A percentile compares a stretch with the other conserved stretches of the same genome.
Conservation (phyloP, 1,284 basidiomycete genomes). For the Heterobasidion occidentale region DNA sequence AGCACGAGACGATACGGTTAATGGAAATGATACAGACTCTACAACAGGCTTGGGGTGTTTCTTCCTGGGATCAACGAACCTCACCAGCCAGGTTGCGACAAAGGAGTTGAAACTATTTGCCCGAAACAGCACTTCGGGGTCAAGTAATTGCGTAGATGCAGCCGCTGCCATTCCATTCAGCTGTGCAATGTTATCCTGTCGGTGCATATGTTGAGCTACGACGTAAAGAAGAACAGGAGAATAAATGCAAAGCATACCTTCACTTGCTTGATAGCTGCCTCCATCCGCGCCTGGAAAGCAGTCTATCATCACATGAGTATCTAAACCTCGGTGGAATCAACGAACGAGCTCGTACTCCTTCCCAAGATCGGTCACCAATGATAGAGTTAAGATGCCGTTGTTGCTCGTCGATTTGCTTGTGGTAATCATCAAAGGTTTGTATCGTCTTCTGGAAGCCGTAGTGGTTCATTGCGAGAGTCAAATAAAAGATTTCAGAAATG, state of each 20-base stretch:
- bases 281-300: conserved; percentile 60
- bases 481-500: conserved; percentile 93
- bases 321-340: not conserved
- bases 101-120: conserved; percentile 84
- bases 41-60: conserved; percentile 67
- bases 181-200: conserved; percentile 60
- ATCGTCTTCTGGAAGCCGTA: conserved; percentile 81
- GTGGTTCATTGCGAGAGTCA: conserved; percentile 80
- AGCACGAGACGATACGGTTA: not conserved
- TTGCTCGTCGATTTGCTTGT: conserved; percentile 70
- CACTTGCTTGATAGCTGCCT: conserved; percentile 61
- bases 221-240: not conserved
- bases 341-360: conserved; percentile 50
- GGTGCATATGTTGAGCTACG: not conserved
- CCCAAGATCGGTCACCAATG: conserved; percentile 71
- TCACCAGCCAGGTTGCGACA: conserved; percentile 91
- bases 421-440: conserved; percentile 61
- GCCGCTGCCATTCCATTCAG: conserved; percentile 68
- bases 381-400: conserved; percentile 74
- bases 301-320: conserved; percentile 31
- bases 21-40: conserved; percentile 39
- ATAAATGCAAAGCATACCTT: conserved; percentile 40
- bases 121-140: conserved; percentile 78
- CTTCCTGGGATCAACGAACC: conserved; percentile 83
- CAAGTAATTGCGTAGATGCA: conserved; percentile 80